Evolutionary conservation across 306 rosid species (phyloP).

Genomic region (Luffa aegyptiaca): DNA sequence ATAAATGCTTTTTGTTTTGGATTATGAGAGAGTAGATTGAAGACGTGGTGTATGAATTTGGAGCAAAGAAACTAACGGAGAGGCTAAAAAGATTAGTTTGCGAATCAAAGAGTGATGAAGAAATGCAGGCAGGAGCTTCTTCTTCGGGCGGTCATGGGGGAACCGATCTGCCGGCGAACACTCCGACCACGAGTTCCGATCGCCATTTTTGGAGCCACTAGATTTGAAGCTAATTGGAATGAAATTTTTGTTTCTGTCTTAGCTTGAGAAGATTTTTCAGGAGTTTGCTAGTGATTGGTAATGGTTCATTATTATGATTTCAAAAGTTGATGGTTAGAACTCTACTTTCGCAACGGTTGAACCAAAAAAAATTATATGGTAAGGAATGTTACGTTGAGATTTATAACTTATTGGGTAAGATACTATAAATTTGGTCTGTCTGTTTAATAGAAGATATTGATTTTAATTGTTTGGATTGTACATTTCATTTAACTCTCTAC

Average conservation of each 20-base stretch:
- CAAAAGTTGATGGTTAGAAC: too few species aligned
- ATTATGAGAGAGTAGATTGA: slow-evolving; percentile 26
- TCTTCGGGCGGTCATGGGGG: slow-evolving; percentile 33
- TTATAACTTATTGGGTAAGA: too few species aligned
- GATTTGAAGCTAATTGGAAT: background rate
- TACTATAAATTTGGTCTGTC: too few species aligned
- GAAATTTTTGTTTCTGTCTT: background rate
- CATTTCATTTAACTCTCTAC: too few species aligned
- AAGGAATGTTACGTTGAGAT: too few species aligned
- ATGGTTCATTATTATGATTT: too few species aligned
- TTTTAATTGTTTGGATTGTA: too few species aligned
- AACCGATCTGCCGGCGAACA: background rate
- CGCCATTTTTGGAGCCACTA: background rate
- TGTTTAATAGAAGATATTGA: too few species aligned
- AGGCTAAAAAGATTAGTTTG: slow-evolving; percentile 38
- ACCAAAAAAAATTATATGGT: too few species aligned
- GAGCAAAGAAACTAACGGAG: slow-evolving; percentile 45
- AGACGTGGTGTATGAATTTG: slow-evolving; percentile 28
- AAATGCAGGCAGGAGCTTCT: slow-evolving; percentile 16
- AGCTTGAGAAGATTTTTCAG: too few species aligned
- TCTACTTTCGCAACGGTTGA: too few species aligned
- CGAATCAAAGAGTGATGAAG: slow-evolving; percentile 47
- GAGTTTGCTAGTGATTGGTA: background rate
- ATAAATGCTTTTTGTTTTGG: background rate
- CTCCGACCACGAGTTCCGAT: background rate